Conservation (phyloP, 108 stramenopile genomes). For the Skeletonema menzelii region DNA sequence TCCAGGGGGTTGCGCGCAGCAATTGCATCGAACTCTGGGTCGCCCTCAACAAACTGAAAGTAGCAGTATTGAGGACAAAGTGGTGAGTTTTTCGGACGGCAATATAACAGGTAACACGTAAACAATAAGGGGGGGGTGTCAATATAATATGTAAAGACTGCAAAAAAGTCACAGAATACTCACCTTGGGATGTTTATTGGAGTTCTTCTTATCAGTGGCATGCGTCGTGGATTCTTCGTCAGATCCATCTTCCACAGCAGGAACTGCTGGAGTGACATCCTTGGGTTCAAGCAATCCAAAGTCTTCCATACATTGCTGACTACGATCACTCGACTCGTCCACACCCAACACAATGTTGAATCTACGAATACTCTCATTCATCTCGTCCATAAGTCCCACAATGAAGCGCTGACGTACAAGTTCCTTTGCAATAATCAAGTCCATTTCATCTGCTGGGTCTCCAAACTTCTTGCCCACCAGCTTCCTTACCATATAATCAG, state of each 20-base stretch:
- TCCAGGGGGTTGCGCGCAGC: slow-evolving; percentile 35
- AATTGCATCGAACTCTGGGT: slow-evolving; percentile 33
- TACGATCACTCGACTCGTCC: slow-evolving; percentile 16
- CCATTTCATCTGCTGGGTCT: slow-evolving; percentile 15
- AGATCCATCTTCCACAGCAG: not conserved
- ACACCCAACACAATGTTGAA: slow-evolving; percentile 38
- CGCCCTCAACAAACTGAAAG: slow-evolving; percentile 25
- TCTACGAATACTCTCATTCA: slow-evolving; percentile 40
- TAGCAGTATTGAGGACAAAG: not conserved
- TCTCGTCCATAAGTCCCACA: slow-evolving; percentile 46
- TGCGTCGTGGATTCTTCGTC: slow-evolving; percentile 11
- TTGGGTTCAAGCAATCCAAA: slow-evolving; percentile 17
- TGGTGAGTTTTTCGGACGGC: not conserved
- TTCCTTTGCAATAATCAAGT: slow-evolving; percentile 47
- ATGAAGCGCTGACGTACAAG: slow-evolving; percentile 43
- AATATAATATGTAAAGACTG: no score
- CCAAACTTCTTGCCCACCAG: slow-evolving; percentile 20
- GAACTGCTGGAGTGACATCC: not conserved
- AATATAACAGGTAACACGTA: not conserved
- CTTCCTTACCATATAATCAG: slow-evolving; percentile 34
- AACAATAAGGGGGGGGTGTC: no score
- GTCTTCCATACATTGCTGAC: slow-evolving; percentile 28
- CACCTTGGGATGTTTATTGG: slow-evolving; percentile 47
- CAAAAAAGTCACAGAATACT: no score
- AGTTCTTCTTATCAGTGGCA: slow-evolving; percentile 38